These are phyloP conservation scores for Zopfia rhizophila DNA, from an alignment of 2,329 filamentous ascomycete genomes.

Conservation along the genomic window DNA sequence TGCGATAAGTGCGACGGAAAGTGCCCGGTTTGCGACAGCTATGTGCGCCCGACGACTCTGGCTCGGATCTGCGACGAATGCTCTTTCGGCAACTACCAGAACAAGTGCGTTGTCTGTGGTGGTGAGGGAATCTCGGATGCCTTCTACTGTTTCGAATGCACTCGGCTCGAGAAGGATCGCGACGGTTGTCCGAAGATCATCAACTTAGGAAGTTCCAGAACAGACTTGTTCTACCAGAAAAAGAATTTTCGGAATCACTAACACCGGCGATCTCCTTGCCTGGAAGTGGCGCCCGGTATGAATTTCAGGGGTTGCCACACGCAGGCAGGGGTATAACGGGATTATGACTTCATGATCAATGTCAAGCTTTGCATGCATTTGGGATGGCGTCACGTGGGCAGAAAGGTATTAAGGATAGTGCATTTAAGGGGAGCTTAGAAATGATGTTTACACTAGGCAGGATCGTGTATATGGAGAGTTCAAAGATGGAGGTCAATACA, in stretches of 20 bases:
- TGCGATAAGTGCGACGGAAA: slow-evolving; percentile 99
- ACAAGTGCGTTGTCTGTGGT: slow-evolving; percentile 99
- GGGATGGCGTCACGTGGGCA: too few relatives aligned
- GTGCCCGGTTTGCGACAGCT: slow-evolving; percentile 98
- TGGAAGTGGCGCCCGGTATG: slow-evolving; percentile 3
- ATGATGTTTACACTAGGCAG: too few relatives aligned
- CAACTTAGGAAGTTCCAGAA: slow-evolving; percentile 93
- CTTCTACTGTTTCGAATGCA: slow-evolving; percentile 99
- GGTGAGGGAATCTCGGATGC: slow-evolving; percentile 98
- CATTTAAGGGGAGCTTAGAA: too few relatives aligned
- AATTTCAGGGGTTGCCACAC: too few relatives aligned
- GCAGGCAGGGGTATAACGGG: too few relatives aligned
- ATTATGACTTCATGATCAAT: too few relatives aligned
- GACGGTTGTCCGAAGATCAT: slow-evolving; percentile 99
- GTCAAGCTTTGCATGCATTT: too few relatives aligned
- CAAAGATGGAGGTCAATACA: too few relatives aligned
- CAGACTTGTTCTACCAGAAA: slow-evolving; percentile 85
- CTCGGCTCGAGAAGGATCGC: slow-evolving; percentile 92
- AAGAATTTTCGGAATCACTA: slow-evolving; percentile 74
- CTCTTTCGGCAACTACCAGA: slow-evolving; percentile 99
- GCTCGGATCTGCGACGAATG: slow-evolving; percentile 99
- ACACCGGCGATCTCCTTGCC: not conserved
- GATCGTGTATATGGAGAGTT: too few relatives aligned
- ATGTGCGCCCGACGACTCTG: slow-evolving; percentile 96
- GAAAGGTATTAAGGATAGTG: too few relatives aligned